Evolutionary conservation across 2,329 filamentous ascomycete genomes (phyloP), one percentile per base, ranked within the genome.

Genomic region (Calonectria pseudoreteaudii): DNA sequence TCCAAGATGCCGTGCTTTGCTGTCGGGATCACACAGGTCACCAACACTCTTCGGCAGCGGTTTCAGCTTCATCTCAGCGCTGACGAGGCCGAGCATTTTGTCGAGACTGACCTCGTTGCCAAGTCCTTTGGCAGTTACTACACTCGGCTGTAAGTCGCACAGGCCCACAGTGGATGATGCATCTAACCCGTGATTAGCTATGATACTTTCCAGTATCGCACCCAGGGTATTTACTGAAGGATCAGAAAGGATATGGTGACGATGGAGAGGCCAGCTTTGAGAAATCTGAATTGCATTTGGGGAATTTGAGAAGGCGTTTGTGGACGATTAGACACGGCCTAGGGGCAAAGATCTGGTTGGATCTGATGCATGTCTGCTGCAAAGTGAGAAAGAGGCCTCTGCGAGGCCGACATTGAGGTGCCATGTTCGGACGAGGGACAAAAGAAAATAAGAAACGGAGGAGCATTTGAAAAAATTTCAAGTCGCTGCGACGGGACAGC

Each of bases 81-180:
- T 68, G 93, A 96, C 76, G 94, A 96, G 82, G 94, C 94, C 6
- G 93, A 95, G 84, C 90, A 90, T 53, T 96, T 94, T 86, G 94
- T 97, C 23, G 94, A 97, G 82, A 93, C 89, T 44, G 94, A 96
- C 82, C 85, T 97, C 80, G 90, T 97, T 78, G 92, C 88, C 76
- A 97, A 97, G 89, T 95, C 94, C 76, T 90, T 94, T 78, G 94
- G 94, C 75, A 96, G 94, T 84, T 97, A 97, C 86, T 96, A 96
- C 83, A 96, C 94, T 82, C 91, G 94, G 87, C 90, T 96, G 92
- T 95, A 86, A 88, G 93, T 84, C 26, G 4, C 26, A 7, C 36
- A 44, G 56, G 31, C 20, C 4, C 9, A 14, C 16, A 26, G 49
- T 41, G 18, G n/a, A 20, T 20, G 18, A 16, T n/a, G 16, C 11